phyloP scores from a whole-genome alignment of 805 yeast genomes.

The Isabelozyma heimii region DNA sequence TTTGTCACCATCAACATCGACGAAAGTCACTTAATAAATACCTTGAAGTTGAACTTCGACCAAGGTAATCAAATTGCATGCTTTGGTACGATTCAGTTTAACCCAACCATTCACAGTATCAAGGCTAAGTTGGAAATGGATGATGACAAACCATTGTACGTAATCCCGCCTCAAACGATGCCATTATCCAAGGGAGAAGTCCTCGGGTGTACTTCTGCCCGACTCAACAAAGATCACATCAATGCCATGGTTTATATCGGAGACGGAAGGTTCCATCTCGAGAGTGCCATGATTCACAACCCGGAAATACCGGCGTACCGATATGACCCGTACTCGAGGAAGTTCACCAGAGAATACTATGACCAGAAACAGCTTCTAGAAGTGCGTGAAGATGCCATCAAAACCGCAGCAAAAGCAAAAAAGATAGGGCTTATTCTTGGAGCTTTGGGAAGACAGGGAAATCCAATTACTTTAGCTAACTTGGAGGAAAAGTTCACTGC shows the following conservation, averaged over 20 bases:
- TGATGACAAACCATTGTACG: conserved; percentile 49
- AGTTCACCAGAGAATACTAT: conserved; percentile 84
- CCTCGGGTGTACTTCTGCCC: conserved; percentile 91
- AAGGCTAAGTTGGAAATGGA: conserved; percentile 56
- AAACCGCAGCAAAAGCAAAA: conserved; percentile 54
- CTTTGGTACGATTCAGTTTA: conserved; percentile 96
- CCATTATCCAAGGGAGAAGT: conserved; percentile 96
- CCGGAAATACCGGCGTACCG: conserved; percentile 89
- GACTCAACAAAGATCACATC: conserved; percentile 59
- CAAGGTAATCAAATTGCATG: conserved; percentile 69
- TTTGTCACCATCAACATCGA: conserved; percentile 93
- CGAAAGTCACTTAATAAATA: conserved; percentile 73
- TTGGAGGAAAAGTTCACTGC: conserved; percentile 53
- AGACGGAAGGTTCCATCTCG: conserved; percentile 94
- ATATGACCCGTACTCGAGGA: conserved; percentile 92
- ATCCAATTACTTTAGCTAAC: conserved; percentile 67
- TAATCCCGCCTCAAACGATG: conserved; percentile 84
- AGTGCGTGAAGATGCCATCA: conserved; percentile 73
- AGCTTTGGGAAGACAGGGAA: conserved; percentile 95
- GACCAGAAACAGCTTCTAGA: conserved; percentile 80
- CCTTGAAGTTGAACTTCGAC: conserved; percentile 68
- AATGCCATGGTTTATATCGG: conserved; percentile 90
- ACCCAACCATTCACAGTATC: conserved; percentile 85
- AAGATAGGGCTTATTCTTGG: conserved; percentile 86
- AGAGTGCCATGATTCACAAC: conserved; percentile 95